A percentile compares a stretch with the other conserved stretches of the same genome.
These are phyloP conservation scores for Ilyonectria mors-panacis DNA, from an alignment of 2,329 filamentous ascomycete species.

Conservation along the genomic window DNA sequence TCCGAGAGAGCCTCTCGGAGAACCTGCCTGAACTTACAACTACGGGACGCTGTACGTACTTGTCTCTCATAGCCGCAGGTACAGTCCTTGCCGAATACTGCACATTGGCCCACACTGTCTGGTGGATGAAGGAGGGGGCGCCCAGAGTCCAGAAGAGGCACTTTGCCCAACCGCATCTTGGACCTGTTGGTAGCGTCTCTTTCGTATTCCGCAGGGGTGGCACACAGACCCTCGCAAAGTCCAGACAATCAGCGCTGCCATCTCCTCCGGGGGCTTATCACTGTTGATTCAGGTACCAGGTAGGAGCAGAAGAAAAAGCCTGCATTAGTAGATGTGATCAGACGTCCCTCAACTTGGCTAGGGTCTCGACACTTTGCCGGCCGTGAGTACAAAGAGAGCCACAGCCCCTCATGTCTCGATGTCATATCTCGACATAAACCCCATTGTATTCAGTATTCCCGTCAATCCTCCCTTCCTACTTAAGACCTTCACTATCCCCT, in stretches of 20 bases:
- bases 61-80: conserved; percentile 50
- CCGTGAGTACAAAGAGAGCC: conserved; percentile 51
- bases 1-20: conserved; percentile 21
- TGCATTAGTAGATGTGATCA: conserved; percentile 46
- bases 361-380: conserved; percentile 43
- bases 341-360: conserved; percentile 39
- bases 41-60: conserved; percentile 26
- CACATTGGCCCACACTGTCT: conserved; percentile 47
- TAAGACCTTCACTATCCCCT: conserved; percentile 44
- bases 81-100: conserved; percentile 50
- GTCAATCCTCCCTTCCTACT: conserved; percentile 46
- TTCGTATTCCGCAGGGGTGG: conserved; percentile 47
- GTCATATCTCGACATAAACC: conserved; percentile 39
- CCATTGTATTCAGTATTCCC: conserved; percentile 41
- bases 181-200: conserved; percentile 46
- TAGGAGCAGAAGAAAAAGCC: conserved; percentile 48
- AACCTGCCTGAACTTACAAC: conserved; percentile 20
- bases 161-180: conserved; percentile 43
- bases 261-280: conserved; percentile 46
- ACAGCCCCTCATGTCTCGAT: conserved; percentile 46
- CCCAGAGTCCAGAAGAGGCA: conserved; percentile 26
- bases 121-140: conserved; percentile 34
- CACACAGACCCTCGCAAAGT: conserved; percentile 53
- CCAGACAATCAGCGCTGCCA: conserved; percentile 53
- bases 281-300: conserved; percentile 50